Evolutionary conservation across 2,329 filamentous ascomycete species (phyloP), one percentile per base, ranked within the genome.

Genomic region (Ascochyta lentis): DNA sequence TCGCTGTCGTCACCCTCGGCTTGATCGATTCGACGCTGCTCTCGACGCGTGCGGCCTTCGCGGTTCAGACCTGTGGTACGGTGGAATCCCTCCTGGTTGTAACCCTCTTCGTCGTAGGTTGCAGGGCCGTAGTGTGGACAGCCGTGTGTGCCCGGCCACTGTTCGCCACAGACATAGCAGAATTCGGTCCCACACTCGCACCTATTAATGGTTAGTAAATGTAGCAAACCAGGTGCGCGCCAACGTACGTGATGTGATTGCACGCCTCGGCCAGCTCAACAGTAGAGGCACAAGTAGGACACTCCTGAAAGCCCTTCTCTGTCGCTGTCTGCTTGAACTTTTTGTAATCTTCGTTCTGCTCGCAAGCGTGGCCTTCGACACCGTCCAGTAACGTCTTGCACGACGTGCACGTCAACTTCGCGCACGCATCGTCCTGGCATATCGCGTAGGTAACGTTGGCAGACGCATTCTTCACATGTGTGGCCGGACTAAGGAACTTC

Each of bases 141-240:
- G 13, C 60, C 68, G 37, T 74, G 71, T 5, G 58, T 23, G 8
- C 68, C 70, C 8, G 26, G n/a, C 70, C 71, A 74, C 12, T 57
- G 35, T 22, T 65, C 52, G 24, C 71, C 71, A 41, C 72, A 75
- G 41, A 74, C 38, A 41, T 74, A 75, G 62, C 72, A 75, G 58
- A 74, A 75, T 1, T 63, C 49, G 29, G 60, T 40, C 4, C 68
- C 70, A 27, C 72, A 75, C 8, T 55, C 56, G 47, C 71, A 74
- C 2, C 63, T 69, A 10, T 16, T 3, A 4, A 27, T 26, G 2
- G 31, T 64, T 23, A 64, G 56, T 24, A 38, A 22, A 19, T 16
- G 33, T 12, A 35, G 15, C 23, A 2, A 42, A 16, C 5, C 5
- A 3, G 7, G 2, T 2, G 26, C 1, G 7, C 8, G 29, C 12